Conservation (phyloP, 768 basidiomycete species). For the Candolleomyces aberdarensis region DNA sequence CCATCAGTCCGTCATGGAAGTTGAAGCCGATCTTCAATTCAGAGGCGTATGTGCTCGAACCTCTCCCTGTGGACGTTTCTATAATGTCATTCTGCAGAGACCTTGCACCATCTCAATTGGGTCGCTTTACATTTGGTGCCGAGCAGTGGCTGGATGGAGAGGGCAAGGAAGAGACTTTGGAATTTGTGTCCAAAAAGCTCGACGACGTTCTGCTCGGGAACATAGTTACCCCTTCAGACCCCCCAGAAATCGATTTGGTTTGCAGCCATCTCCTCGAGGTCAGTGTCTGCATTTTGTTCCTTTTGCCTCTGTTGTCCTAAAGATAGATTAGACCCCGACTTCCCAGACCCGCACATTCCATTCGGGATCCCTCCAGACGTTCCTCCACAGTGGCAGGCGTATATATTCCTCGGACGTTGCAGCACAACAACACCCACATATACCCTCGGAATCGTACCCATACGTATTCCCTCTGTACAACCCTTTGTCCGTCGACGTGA, state of each 20-base stretch:
- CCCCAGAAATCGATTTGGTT: slow-evolving; percentile 13
- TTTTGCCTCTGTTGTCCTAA: background rate
- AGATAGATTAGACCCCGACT: slow-evolving; percentile 2
- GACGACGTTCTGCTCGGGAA: slow-evolving; percentile 10
- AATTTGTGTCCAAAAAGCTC: slow-evolving; percentile 9
- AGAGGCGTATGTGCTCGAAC: slow-evolving; percentile 39
- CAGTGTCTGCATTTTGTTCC: background rate
- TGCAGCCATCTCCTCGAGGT: slow-evolving; percentile 14
- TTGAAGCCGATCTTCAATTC: slow-evolving; percentile 38
- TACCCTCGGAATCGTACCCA: slow-evolving; percentile 49
- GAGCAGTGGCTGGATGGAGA: slow-evolving; percentile 14
- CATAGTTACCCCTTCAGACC: slow-evolving; percentile 1
- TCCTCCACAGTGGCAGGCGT: slow-evolving; percentile 52
- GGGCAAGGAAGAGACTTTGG: slow-evolving; percentile 11
- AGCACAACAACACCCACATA: slow-evolving; percentile 46
- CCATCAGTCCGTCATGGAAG: slow-evolving; percentile 69
- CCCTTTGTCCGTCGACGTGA: slow-evolving; percentile 66
- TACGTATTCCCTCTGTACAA: slow-evolving; percentile 80
- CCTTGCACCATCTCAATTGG: slow-evolving; percentile 11
- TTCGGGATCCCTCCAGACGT: slow-evolving; percentile 32
- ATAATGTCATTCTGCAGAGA: slow-evolving; percentile 8
- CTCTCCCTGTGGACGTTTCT: slow-evolving; percentile 3
- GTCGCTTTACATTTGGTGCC: slow-evolving; percentile 6
- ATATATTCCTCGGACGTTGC: slow-evolving; percentile 28
- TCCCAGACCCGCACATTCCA: slow-evolving; percentile 18